A percentile compares a stretch with the other conserved stretches of the same genome.
phyloP scores from a whole-genome alignment of 225 moss, liverwort and hornwort genomes.

The Lunularia cruciata region DNA sequence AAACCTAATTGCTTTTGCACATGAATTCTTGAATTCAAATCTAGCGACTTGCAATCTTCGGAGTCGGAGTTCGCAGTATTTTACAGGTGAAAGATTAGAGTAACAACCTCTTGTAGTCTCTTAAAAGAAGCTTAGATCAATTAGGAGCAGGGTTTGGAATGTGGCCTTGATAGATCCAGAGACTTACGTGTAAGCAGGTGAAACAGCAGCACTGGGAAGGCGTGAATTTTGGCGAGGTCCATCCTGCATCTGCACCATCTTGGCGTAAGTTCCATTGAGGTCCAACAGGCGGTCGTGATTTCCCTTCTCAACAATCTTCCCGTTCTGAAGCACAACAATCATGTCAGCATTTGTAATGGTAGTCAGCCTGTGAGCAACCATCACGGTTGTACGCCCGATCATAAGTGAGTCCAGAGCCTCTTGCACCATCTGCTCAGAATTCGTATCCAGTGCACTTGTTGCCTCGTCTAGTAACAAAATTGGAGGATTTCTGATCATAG shows the following conservation, averaged over 20 bases:
- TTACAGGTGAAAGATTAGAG: too few species aligned
- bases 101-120: too few species aligned
- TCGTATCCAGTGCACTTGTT: constrained; percentile 71
- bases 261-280: neutral
- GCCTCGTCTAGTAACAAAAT: constrained; percentile 78
- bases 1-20: too few species aligned
- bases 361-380: constrained; percentile 67
- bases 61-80: too few species aligned
- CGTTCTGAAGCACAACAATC: constrained; percentile 70
- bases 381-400: constrained; percentile 63
- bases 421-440: constrained; percentile 63
- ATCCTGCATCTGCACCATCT: neutral
- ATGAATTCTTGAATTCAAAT: too few species aligned
- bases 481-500: constrained; percentile 70
- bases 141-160: too few species aligned
- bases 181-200: neutral
- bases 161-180: too few species aligned
- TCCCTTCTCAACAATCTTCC: constrained; percentile 69
- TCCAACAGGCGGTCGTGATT: constrained; percentile 48
- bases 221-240: neutral
- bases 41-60: too few species aligned
- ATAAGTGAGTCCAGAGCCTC: constrained; percentile 61
- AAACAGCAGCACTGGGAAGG: neutral
- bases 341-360: constrained; percentile 66
- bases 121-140: too few species aligned